phyloP scores from a whole-genome alignment of 2,329 filamentous ascomycete species.

The Colletotrichum sp. region DNA sequence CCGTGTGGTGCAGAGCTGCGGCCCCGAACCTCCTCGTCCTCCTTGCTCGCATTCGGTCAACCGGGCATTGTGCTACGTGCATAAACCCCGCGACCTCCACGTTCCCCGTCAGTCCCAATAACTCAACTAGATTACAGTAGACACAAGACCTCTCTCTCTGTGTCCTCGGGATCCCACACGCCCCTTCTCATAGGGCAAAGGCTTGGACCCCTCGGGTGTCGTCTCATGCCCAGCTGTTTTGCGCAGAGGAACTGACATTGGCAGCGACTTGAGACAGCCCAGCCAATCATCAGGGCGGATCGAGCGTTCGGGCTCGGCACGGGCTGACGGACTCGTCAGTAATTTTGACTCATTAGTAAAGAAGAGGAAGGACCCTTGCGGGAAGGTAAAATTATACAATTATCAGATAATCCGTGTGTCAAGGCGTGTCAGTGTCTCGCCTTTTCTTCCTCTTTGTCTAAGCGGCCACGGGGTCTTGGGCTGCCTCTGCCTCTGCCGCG shows the following conservation, averaged over 20 bases:
- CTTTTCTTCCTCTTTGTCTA: not conserved
- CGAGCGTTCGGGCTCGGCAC: not conserved
- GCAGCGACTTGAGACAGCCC: not conserved
- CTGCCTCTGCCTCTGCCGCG: not conserved
- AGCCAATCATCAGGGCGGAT: slow-evolving; percentile 11
- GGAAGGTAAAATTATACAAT: not conserved
- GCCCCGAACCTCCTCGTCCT: not conserved
- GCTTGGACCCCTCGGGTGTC: not conserved
- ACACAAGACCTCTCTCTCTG: not conserved
- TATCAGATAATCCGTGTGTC: not conserved
- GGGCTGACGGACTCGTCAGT: not conserved
- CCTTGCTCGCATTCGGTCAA: not conserved
- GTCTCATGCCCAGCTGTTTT: not conserved
- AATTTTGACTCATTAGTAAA: not conserved
- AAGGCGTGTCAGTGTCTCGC: not conserved
- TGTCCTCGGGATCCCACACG: not conserved
- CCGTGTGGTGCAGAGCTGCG: not conserved
- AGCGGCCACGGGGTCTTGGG: not conserved
- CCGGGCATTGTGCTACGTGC: not conserved
- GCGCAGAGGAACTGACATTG: not conserved
- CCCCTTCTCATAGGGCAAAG: not conserved
- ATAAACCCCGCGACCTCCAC: slow-evolving; percentile 6
- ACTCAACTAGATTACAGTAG: not conserved
- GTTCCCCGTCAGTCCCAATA: not conserved
- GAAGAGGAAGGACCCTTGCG: not conserved